A percentile compares a stretch with the other conserved stretches of the same genome.
These are phyloP conservation scores for Fusarium sp. DNA, from an alignment of 2,329 filamentous ascomycete species.

Conservation along the genomic window DNA sequence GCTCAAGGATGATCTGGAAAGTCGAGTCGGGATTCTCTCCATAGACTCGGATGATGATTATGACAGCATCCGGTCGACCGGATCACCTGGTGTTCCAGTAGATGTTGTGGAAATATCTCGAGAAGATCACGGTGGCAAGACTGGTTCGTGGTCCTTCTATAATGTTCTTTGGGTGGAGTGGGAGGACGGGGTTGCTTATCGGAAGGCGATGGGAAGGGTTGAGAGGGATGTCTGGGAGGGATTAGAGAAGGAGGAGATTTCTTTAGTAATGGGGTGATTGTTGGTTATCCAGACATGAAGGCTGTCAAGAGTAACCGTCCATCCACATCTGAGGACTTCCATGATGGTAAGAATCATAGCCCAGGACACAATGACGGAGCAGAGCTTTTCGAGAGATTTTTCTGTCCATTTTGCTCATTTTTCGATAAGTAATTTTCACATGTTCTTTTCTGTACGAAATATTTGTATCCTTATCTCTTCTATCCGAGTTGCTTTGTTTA, in stretches of 20 bases:
- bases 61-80: background rate
- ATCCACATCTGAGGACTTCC: no score
- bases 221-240: conserved; percentile 6
- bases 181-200: conserved; percentile 8
- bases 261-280: conserved; percentile 2
- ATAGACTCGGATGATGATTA: background rate
- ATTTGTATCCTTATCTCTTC: no score
- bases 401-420: no score
- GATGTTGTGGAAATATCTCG: conserved; percentile 10
- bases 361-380: no score
- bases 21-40: conserved; percentile 4
- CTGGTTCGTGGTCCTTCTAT: conserved; percentile 2
- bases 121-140: background rate
- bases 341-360: no score
- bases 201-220: conserved; percentile 12
- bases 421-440: no score
- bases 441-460: no score
- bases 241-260: conserved; percentile 5
- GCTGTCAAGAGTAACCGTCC: rapidly evolving
- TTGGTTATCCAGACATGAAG: no score
- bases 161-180: conserved; percentile 21
- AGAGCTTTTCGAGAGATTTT: no score
- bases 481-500: no score
- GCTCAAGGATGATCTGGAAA: background rate
- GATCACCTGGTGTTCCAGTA: background rate